Base-by-base conservation (phyloP, 2,329 filamentous ascomycete species). In the Botrytis fragariae region DNA sequence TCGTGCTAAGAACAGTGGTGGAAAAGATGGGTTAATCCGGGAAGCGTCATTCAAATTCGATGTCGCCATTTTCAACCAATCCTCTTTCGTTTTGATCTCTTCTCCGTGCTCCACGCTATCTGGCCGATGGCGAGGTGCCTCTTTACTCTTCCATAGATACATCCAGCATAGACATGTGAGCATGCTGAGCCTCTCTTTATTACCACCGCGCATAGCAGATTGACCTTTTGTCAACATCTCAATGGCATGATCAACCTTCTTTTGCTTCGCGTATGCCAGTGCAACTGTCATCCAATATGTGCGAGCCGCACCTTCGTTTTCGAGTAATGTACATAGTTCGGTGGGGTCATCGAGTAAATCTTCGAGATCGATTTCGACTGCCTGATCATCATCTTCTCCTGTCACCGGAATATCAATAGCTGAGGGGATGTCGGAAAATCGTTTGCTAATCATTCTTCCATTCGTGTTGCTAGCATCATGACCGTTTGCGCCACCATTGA, bases 251-350 rank as follows among this genome's bases (percentile, higher is more conserved):
- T 98, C 95, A 75, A 96, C 89, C 84, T 97, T 97, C 81, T 92
- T 91, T 84, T 97, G 94, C 84, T 98, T 99, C 59, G 96, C 95
- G 81, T 99, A 99, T 65, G 95, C 95, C 74, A 98, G 87, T 60
- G 97, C 93, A 77, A 98, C 96, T n/a, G 94, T 95, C 87, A 99
- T 95, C 97, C 97, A 99, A 78, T 97, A 97, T 70, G 91, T 93
- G 79, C 95, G 94, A 54, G 93, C 92, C 25, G 94, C 95, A 80
- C 92, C 91, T 83, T 99, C 97, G 80, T 96, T 97, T 84, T 99
- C 95, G 76, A 99, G 90, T 69, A 99, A 88, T 44, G 93, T 96
- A 82, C 96, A 99, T 8, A 99, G 88, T 84, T 99, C 96, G 64
- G 93, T 97, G 32, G 94, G 93, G 81, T 98, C 96, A 82, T 98